Percentiles rank a stretch among this genome's conserved stretches.
phyloP scores from a whole-genome alignment of 495 filamentous ascomycete species.

The Pyronema domesticum region DNA sequence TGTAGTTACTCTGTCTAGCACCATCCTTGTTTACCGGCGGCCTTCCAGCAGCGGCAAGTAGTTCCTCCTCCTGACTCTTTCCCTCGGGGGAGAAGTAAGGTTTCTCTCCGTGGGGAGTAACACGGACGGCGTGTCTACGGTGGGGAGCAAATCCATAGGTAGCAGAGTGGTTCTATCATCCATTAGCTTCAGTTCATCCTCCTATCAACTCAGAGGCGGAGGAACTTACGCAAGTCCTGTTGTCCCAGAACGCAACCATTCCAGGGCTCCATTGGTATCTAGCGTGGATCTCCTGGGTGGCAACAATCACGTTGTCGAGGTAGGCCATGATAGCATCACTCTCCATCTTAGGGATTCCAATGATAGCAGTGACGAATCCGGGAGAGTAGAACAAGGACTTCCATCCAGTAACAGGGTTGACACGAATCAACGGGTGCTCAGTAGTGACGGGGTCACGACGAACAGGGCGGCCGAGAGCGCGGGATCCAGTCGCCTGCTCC shows the following conservation, averaged over 20 bases:
- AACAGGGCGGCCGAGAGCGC: constrained; percentile 41
- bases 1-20: constrained; percentile 43
- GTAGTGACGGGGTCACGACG: constrained; percentile 33
- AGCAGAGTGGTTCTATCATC: constrained; percentile 38
- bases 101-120: constrained; percentile 39
- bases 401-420: constrained; percentile 58
- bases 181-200: background rate
- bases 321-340: constrained; percentile 47
- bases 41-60: constrained; percentile 32
- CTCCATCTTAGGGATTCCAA: constrained; percentile 54
- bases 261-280: constrained; percentile 53
- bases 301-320: constrained; percentile 42
- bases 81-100: constrained; percentile 36
- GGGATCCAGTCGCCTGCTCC: constrained; percentile 49
- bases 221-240: constrained; percentile 39
- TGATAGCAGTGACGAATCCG: constrained; percentile 60
- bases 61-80: constrained; percentile 43
- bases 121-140: constrained; percentile 44
- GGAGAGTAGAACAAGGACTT: constrained; percentile 68
- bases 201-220: background rate
- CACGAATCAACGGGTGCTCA: constrained; percentile 52
- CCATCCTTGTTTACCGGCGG: constrained; percentile 43
- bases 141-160: constrained; percentile 46
- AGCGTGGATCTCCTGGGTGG: constrained; percentile 49
- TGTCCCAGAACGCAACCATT: constrained; percentile 64